Evolutionary conservation across 331 rosid genomes (phyloP).

Genomic region (Acacia pycnantha): DNA sequence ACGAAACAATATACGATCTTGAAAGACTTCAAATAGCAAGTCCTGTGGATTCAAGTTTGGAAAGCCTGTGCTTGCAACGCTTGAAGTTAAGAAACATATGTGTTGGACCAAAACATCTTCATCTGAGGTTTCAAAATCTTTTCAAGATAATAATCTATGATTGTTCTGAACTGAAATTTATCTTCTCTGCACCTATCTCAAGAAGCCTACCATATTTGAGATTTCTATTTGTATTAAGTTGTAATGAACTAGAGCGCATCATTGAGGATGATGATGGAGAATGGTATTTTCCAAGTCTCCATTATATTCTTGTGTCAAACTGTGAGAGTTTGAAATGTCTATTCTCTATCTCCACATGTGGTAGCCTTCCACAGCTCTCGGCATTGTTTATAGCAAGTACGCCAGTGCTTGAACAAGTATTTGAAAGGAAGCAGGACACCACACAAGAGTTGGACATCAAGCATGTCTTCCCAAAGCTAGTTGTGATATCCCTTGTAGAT

Average conservation of each 20-base stretch:
- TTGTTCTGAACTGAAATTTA: neutral
- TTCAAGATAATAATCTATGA: fast-evolving
- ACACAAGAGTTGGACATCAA: neutral
- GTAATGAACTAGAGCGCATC: neutral
- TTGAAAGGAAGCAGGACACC: too few species aligned
- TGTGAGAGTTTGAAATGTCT: neutral
- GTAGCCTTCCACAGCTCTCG: too few species aligned
- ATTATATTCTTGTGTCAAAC: fast-evolving
- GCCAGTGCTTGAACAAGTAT: too few species aligned
- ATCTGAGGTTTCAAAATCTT: neutral
- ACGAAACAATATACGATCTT: neutral
- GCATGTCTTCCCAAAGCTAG: neutral
- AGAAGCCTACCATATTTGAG: neutral
- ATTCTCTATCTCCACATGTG: too few species aligned
- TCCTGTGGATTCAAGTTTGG: neutral
- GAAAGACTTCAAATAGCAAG: too few species aligned
- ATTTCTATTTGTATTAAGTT: fast-evolving
- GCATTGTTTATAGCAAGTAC: too few species aligned
- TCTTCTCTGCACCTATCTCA: conserved; percentile 2
- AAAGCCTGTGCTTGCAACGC: fast-evolving
- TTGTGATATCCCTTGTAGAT: neutral
- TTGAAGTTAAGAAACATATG: neutral
- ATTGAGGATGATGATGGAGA: neutral
- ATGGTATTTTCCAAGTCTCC: neutral
- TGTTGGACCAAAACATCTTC: neutral